A percentile compares a stretch with the other conserved stretches of the same genome.
Evolutionary conservation across 179 eudicot species (phyloP).

Genomic region (Gypsophila paniculata): DNA sequence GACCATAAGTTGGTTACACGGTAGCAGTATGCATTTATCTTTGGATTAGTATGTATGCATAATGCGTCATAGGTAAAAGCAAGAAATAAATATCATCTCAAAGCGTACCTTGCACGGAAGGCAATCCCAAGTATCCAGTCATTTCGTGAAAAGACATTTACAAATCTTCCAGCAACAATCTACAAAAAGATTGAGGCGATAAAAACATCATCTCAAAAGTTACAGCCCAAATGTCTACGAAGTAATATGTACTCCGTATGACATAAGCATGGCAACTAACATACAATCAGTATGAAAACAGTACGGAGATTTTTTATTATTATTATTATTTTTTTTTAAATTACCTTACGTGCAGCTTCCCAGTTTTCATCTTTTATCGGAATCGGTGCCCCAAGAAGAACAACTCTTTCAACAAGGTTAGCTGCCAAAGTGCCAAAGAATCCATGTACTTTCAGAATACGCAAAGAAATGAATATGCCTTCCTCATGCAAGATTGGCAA

Average conservation of each 20-base stretch:
- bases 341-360: constrained; percentile 87
- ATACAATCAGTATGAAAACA: too few relatives aligned
- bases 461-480: not conserved
- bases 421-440: constrained; percentile 59
- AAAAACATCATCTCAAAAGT: constrained; percentile 2
- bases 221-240: not conserved
- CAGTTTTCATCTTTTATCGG: constrained; percentile 75
- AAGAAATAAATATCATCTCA: not conserved
- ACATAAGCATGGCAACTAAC: not conserved
- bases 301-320: not conserved
- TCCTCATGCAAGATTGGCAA: not conserved
- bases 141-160: constrained; percentile 74
- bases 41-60: not conserved
- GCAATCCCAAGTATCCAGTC: constrained; percentile 98
- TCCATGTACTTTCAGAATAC: constrained; percentile 22
- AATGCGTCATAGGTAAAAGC: not conserved
- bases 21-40: not conserved
- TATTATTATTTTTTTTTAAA: constrained; percentile 10
- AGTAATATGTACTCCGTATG: not conserved
- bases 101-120: constrained; percentile 85
- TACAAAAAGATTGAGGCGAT: constrained; percentile 29
- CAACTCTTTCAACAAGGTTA: constrained; percentile 85
- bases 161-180: constrained; percentile 93
- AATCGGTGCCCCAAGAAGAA: constrained; percentile 90
- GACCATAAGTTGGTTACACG: not conserved